Evolutionary conservation across 257 asterid species (phyloP).

Genomic region (Plantago major): DNA sequence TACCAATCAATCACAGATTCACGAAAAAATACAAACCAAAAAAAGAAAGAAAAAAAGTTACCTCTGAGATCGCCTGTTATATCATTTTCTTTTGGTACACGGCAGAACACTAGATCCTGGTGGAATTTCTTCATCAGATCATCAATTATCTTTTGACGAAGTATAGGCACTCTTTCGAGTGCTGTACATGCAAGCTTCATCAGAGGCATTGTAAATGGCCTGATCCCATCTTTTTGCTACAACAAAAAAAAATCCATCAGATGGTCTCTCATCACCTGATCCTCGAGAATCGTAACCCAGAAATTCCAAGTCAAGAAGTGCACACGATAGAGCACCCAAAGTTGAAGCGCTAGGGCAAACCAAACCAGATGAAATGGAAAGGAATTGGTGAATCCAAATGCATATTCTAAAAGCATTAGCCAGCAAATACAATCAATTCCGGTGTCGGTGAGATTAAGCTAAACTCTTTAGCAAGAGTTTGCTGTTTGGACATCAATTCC

Average conservation of each 20-base stretch:
- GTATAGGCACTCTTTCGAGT: conserved; percentile 84
- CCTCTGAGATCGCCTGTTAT: conserved; percentile 53
- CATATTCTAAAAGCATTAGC: background rate
- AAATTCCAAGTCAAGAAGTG: conserved; percentile 1
- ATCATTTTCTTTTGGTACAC: conserved; percentile 73
- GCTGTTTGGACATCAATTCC: too few relatives aligned
- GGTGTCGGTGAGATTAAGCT: too few relatives aligned
- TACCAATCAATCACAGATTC: background rate
- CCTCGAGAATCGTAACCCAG: background rate
- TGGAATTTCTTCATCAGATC: conserved; percentile 61
- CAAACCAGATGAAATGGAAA: background rate
- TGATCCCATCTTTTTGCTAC: conserved; percentile 81
- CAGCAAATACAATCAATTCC: background rate
- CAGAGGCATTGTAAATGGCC: conserved; percentile 95
- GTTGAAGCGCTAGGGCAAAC: background rate
- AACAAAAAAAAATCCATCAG: conserved; percentile 21
- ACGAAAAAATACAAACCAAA: background rate
- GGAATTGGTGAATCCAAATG: background rate
- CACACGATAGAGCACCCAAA: background rate
- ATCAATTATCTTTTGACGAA: conserved; percentile 55
- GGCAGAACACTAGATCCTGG: conserved; percentile 80
- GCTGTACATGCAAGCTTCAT: conserved; percentile 94
- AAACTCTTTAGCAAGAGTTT: too few relatives aligned
- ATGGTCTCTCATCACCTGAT: background rate
- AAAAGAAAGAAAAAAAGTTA: conserved; percentile 20